phyloP scores from a whole-genome alignment of 768 basidiomycete species.

The Serendipita vermifera region DNA sequence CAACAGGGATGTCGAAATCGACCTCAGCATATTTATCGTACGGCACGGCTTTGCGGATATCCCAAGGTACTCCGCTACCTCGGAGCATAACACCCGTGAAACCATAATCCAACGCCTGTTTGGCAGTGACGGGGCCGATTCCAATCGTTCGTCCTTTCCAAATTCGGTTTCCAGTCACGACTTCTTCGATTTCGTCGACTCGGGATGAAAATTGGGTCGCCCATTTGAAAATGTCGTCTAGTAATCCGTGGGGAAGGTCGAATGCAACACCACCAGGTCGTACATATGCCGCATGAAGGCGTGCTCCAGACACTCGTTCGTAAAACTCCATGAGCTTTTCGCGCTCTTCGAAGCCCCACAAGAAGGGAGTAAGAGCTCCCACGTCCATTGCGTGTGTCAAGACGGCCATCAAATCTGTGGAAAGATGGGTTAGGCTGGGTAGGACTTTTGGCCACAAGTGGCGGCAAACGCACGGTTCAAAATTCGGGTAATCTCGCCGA shows the following conservation, averaged over 20 bases:
- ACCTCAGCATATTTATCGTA: slow-evolving; percentile 98
- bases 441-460: slow-evolving; percentile 1
- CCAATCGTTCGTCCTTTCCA: slow-evolving; percentile 94
- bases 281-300: slow-evolving; percentile 94
- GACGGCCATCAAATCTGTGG: slow-evolving; percentile 84
- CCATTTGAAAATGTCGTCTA: slow-evolving; percentile 98
- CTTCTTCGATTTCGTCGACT: slow-evolving; percentile 95
- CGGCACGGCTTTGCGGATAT: slow-evolving; percentile 78
- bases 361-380: slow-evolving; percentile 93
- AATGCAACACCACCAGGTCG: slow-evolving; percentile 97
- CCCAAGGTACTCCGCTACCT: slow-evolving; percentile 90
- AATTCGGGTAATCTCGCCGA: slow-evolving; percentile 92
- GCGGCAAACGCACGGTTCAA: slow-evolving; percentile 60
- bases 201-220: slow-evolving; percentile 84
- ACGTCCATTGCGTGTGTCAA: slow-evolving; percentile 96
- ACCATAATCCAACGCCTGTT: slow-evolving; percentile 80
- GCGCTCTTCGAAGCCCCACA: slow-evolving; percentile 99
- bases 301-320: slow-evolving; percentile 95
- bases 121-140: slow-evolving; percentile 80
- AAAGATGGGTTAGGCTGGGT: background rate
- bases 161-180: slow-evolving; percentile 93
- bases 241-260: slow-evolving; percentile 94
- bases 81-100: slow-evolving; percentile 97
- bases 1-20: slow-evolving; percentile 95
- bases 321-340: slow-evolving; percentile 99